Evolutionary conservation across 1,284 basidiomycete genomes (phyloP).

Genomic region (Marasmius fiardii): DNA sequence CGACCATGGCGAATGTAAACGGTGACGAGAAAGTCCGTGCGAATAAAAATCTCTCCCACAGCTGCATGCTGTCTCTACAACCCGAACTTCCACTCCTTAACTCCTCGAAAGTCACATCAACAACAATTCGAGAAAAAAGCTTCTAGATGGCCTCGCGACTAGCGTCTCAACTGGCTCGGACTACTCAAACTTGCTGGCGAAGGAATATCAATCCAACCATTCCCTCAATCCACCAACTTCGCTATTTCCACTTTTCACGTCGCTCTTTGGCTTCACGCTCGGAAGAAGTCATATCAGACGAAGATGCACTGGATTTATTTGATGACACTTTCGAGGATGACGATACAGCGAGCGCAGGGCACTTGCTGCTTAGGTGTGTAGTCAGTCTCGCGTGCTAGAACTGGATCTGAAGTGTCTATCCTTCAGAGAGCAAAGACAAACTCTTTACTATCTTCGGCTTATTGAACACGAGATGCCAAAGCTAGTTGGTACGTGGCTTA

Average conservation of each 20-base stretch:
- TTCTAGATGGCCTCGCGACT: neutral
- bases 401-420: neutral
- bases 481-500: slow-evolving; percentile 63
- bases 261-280: slow-evolving; percentile 26
- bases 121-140: too few species aligned
- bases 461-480: slow-evolving; percentile 84
- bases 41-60: neutral
- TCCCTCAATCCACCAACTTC: neutral
- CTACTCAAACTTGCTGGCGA: neutral
- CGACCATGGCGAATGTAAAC: slow-evolving; percentile 32
- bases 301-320: slow-evolving; percentile 35
- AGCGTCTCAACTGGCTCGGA: neutral
- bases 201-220: neutral
- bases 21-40: neutral
- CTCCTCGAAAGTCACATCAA: too few species aligned
- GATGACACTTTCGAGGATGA: slow-evolving; percentile 44
- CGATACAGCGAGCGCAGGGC: slow-evolving; percentile 66
- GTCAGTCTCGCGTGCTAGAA: neutral
- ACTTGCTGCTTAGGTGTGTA: slow-evolving; percentile 51
- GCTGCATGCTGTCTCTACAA: neutral
- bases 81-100: neutral
- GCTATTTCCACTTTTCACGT: slow-evolving; percentile 23
- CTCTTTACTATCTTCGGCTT: slow-evolving; percentile 71
- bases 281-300: slow-evolving; percentile 31
- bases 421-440: slow-evolving; percentile 54